Conservation (phyloP, 768 basidiomycete species). For the Suillus tomentosus region DNA sequence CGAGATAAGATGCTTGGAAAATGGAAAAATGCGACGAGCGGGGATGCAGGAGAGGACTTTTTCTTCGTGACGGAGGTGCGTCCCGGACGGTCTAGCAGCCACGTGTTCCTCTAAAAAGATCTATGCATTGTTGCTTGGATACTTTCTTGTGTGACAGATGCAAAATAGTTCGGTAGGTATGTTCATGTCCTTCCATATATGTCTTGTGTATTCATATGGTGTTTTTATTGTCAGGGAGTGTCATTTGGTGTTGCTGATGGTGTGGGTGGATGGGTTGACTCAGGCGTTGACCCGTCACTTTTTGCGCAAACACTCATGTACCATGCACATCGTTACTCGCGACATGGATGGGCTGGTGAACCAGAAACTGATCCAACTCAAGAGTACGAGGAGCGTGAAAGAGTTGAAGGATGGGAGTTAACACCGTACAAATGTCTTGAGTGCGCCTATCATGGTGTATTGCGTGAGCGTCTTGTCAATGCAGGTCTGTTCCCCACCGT, state of each 20-base stretch:
- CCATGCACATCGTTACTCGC: conserved; percentile 73
- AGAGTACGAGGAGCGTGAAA: conserved; percentile 66
- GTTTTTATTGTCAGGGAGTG: conserved; percentile 52
- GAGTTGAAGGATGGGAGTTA: conserved; percentile 68
- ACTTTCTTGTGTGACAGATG: conserved; percentile 52
- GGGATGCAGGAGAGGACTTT: conserved; percentile 59
- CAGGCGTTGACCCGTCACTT: conserved; percentile 82
- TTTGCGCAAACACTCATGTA: conserved; percentile 94
- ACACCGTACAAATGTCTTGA: conserved; percentile 72
- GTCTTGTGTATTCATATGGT: conserved; percentile 27
- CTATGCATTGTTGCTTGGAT: conserved; percentile 5
- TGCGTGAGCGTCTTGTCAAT: conserved; percentile 62
- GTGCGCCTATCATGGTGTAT: conserved; percentile 69
- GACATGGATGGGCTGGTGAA: conserved; percentile 78
- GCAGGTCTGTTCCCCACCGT: conserved; percentile 42
- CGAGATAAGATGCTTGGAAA: conserved; percentile 61
- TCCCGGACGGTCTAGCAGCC: conserved; percentile 10
- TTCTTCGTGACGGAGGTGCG: conserved; percentile 72
- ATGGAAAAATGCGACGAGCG: conserved; percentile 41
- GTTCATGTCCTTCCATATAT: conserved; percentile 11
- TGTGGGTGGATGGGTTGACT: conserved; percentile 88
- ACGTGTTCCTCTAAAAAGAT: conserved; percentile 2
- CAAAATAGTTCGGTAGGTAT: conserved; percentile 72
- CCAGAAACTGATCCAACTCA: conserved; percentile 79
- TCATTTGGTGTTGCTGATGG: conserved; percentile 90